Evolutionary conservation across 768 basidiomycete genomes (phyloP).

Genomic region (Kwoniella dendrophila): DNA sequence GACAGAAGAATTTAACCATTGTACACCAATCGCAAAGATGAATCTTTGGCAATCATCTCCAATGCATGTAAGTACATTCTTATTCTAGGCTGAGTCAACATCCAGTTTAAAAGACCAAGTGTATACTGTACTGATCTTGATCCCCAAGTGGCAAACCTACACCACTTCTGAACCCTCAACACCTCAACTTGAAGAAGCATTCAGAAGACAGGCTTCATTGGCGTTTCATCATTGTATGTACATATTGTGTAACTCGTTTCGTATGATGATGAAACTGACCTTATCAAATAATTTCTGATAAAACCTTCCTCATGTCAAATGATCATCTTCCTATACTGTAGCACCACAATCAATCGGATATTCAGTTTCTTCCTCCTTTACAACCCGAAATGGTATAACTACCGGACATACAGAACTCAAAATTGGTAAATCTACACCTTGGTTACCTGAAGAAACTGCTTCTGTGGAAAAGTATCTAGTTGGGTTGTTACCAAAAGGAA

Average conservation of each 20-base stretch:
- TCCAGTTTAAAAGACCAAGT: too few relatives aligned
- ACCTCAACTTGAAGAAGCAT: slow-evolving; percentile 15
- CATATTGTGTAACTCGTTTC: not conserved
- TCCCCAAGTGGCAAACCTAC: slow-evolving; percentile 15
- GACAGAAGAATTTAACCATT: too few relatives aligned
- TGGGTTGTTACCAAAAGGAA: not conserved
- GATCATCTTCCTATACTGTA: too few relatives aligned
- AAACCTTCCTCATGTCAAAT: too few relatives aligned
- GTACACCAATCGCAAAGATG: too few relatives aligned
- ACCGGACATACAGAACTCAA: slow-evolving; percentile 4
- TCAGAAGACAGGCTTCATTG: slow-evolving; percentile 7
- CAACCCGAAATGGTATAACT: slow-evolving; percentile 11
- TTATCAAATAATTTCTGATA: too few relatives aligned
- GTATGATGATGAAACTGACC: too few relatives aligned
- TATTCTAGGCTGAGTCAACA: too few relatives aligned
- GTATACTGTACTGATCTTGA: too few relatives aligned
- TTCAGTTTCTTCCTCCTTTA: slow-evolving; percentile 7
- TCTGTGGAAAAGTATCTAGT: slow-evolving; percentile 11
- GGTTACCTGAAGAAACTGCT: slow-evolving; percentile 3
- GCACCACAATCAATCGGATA: slow-evolving; percentile 11
- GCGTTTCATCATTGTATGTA: slow-evolving; percentile 3
- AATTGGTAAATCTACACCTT: slow-evolving; percentile 16
- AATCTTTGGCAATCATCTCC: too few relatives aligned
- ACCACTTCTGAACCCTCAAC: slow-evolving; percentile 7
- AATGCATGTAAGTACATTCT: too few relatives aligned